Evolutionary conservation across 73 alveolate species (phyloP).

Genomic region (Symbiodinium natans): DNA sequence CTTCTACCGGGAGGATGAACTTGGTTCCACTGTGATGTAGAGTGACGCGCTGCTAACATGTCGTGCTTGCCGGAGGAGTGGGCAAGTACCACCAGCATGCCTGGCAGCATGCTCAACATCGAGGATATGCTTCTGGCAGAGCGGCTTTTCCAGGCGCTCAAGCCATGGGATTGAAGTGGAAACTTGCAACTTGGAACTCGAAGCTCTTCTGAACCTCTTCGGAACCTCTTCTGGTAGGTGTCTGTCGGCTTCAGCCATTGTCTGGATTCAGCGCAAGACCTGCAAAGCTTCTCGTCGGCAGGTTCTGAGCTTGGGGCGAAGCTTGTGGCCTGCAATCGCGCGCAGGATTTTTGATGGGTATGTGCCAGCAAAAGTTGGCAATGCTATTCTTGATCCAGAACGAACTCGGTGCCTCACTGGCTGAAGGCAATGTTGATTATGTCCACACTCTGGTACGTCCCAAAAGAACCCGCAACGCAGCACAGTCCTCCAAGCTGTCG

Average conservation of each 20-base stretch:
- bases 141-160: not conserved
- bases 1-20: not conserved
- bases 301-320: not conserved
- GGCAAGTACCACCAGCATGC: not conserved
- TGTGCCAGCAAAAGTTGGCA: conserved; percentile 17
- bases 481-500: not conserved
- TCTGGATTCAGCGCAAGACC: not conserved
- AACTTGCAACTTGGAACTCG: no score
- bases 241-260: not conserved
- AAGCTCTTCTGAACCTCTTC: no score
- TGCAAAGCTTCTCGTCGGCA: not conserved
- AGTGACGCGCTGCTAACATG: not conserved
- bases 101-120: not conserved
- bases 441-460: no score
- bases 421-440: not conserved
- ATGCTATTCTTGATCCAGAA: not conserved
- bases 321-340: no score
- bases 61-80: not conserved
- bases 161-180: no score
- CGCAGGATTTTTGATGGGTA: not conserved
- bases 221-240: not conserved
- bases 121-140: not conserved
- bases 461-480: no score
- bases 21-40: not conserved
- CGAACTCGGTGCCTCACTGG: not conserved